Conservation (phyloP, 768 basidiomycete species). For the Pulveroboletus sp. region DNA sequence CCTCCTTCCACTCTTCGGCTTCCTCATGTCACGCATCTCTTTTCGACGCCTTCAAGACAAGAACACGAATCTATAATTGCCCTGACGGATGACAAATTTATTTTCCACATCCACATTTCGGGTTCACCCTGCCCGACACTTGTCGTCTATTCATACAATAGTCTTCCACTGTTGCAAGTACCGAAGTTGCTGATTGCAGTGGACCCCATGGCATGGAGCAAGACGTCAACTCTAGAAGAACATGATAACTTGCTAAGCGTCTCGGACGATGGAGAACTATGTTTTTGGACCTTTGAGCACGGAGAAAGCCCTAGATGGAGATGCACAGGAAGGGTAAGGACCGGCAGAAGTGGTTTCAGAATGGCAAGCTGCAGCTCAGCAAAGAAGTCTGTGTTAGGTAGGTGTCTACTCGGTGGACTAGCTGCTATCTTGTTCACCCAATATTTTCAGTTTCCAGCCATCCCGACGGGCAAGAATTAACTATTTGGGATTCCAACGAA, state of each 20-base stretch:
- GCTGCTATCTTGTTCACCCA: slow-evolving; percentile 2
- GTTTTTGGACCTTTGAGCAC: slow-evolving; percentile 79
- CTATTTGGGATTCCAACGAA: slow-evolving; percentile 95
- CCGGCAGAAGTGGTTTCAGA: slow-evolving; percentile 60
- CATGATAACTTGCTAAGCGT: slow-evolving; percentile 81
- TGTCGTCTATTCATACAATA: slow-evolving; percentile 44
- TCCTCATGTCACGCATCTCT: slow-evolving; percentile 56
- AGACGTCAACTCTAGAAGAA: slow-evolving; percentile 41
- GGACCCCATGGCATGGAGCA: slow-evolving; percentile 86
- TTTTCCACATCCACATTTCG: slow-evolving; percentile 53
- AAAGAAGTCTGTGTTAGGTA: slow-evolving; percentile 89
- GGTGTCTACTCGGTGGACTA: slow-evolving; percentile 21
- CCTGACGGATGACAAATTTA: slow-evolving; percentile 56
- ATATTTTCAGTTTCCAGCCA: slow-evolving; percentile 52
- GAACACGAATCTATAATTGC: slow-evolving; percentile 61
- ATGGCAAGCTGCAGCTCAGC: slow-evolving; percentile 86
- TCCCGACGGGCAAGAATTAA: slow-evolving; percentile 70
- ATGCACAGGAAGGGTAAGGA: slow-evolving; percentile 72
- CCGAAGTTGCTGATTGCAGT: slow-evolving; percentile 66
- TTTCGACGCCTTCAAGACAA: slow-evolving; percentile 58
- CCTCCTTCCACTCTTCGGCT: slow-evolving; percentile 43
- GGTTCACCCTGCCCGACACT: slow-evolving; percentile 38
- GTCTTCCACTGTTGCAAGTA: slow-evolving; percentile 49
- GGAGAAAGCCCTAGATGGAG: slow-evolving; percentile 44
- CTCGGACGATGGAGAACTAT: slow-evolving; percentile 71